phyloP scores from a whole-genome alignment of 345 rosid species.

The Syzygium oleosum region DNA sequence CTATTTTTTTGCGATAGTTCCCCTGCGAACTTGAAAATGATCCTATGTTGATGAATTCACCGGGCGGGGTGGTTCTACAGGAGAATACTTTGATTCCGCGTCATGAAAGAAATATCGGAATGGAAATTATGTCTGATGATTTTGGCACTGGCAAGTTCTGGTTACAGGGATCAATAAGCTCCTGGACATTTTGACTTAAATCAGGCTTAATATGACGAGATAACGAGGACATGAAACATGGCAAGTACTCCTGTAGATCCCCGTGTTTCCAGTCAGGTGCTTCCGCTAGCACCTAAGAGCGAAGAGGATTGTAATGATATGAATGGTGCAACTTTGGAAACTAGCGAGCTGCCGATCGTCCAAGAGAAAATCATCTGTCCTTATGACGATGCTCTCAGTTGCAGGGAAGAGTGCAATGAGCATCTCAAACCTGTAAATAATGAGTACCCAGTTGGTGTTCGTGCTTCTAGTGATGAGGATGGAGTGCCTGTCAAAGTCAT shows the following conservation, averaged over 20 bases:
- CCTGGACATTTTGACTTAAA: slow-evolving; percentile 1
- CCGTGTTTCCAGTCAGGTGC: slow-evolving; percentile 3
- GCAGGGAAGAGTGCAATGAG: slow-evolving; percentile 9
- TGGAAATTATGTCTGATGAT: slow-evolving; percentile 25
- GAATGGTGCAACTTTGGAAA: slow-evolving; percentile 12
- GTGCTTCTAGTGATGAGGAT: slow-evolving; percentile 16
- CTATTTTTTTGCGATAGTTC: not conserved
- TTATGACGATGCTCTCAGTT: slow-evolving; percentile 13
- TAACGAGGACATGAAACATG: slow-evolving; percentile 2
- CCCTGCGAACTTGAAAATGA: not conserved
- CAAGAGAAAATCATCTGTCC: slow-evolving; percentile 6
- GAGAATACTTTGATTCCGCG: slow-evolving; percentile 25
- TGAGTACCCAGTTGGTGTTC: slow-evolving; percentile 6
- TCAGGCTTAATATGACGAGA: slow-evolving; percentile 8
- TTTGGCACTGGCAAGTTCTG: slow-evolving; percentile 13
- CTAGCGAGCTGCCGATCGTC: slow-evolving; percentile 4
- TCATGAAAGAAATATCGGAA: slow-evolving; percentile 18
- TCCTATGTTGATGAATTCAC: not conserved
- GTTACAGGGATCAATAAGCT: slow-evolving; percentile 16
- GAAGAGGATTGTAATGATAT: slow-evolving; percentile 18
- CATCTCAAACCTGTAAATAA: slow-evolving; percentile 4
- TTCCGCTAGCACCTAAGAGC: slow-evolving; percentile 7
- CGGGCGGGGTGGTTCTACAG: slow-evolving; percentile 47
- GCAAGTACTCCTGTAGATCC: slow-evolving; percentile 6
- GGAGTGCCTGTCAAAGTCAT: slow-evolving; percentile 7